phyloP scores from a whole-genome alignment of 1,139 yeast genomes.

The Lodderomyces orthopsilosis region DNA sequence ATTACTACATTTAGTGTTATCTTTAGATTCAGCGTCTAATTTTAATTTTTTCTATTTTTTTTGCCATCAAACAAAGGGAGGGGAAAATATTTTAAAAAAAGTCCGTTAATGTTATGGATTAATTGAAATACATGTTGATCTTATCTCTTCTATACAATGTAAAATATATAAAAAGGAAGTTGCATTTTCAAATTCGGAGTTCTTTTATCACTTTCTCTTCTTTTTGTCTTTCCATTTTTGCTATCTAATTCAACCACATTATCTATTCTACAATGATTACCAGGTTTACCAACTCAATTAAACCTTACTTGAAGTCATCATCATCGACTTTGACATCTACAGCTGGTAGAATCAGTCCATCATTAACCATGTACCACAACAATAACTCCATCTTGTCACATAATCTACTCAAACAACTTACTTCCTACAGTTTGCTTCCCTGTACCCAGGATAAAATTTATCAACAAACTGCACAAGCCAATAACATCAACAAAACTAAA shows the following conservation, averaged over 20 bases:
- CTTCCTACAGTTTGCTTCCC: slow-evolving; percentile 22
- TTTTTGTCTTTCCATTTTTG: not conserved
- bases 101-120: not conserved
- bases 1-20: slow-evolving; percentile 1
- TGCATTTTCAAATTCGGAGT: too few species aligned
- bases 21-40: not conserved
- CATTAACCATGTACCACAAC: slow-evolving; percentile 27
- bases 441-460: slow-evolving; percentile 19
- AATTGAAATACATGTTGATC: too few species aligned
- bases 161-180: too few species aligned
- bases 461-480: slow-evolving; percentile 3
- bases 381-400: slow-evolving; percentile 25
- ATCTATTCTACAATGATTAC: not conserved
- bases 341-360: not conserved
- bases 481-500: not conserved
- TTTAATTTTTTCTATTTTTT: not conserved
- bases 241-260: not conserved
- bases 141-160: too few species aligned
- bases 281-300: not conserved
- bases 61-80: not conserved
- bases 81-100: not conserved
- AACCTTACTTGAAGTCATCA: not conserved
- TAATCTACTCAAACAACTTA: slow-evolving; percentile 25
- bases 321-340: not conserved
- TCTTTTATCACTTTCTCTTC: not conserved